These are phyloP conservation scores for Boletus huronensis DNA, from an alignment of 768 basidiomycete genomes.

Conservation along the genomic window DNA sequence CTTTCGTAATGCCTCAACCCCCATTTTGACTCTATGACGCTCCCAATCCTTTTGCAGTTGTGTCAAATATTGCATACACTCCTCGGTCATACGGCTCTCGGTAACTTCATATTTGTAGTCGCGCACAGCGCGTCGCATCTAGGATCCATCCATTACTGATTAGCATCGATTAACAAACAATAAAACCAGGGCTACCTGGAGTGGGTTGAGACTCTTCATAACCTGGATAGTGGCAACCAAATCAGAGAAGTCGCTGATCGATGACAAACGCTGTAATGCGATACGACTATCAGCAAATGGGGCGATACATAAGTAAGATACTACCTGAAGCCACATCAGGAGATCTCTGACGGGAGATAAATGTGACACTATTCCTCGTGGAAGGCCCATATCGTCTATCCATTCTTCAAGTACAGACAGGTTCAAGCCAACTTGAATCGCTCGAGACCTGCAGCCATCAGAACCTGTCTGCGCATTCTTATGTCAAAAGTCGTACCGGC, in stretches of 20 bases:
- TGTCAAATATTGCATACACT: slow-evolving; percentile 89
- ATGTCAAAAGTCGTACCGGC: slow-evolving; percentile 52
- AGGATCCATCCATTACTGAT: not conserved
- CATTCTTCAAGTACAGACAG: slow-evolving; percentile 85
- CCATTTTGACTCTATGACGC: slow-evolving; percentile 78
- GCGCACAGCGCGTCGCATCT: slow-evolving; percentile 92
- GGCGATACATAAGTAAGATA: not conserved
- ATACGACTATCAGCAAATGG: not conserved
- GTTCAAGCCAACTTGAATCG: slow-evolving; percentile 88
- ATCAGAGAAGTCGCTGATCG: slow-evolving; percentile 81
- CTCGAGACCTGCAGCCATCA: slow-evolving; percentile 54
- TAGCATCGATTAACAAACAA: not conserved
- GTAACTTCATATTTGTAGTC: slow-evolving; percentile 94
- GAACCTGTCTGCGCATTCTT: not conserved
- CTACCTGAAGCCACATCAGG: slow-evolving; percentile 80
- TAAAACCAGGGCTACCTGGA: slow-evolving; percentile 58
- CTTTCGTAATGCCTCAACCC: slow-evolving; percentile 80
- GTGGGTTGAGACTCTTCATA: slow-evolving; percentile 83
- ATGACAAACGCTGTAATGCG: slow-evolving; percentile 67
- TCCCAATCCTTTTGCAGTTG: slow-evolving; percentile 99
- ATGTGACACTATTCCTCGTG: slow-evolving; percentile 73
- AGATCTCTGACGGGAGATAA: slow-evolving; percentile 83
- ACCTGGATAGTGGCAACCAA: slow-evolving; percentile 88
- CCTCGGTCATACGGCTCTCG: slow-evolving; percentile 90
- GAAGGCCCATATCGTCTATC: slow-evolving; percentile 78